A percentile compares a stretch with the other conserved stretches of the same genome.
Conservation (phyloP, 2,329 filamentous ascomycete species). For the Phialophora expanda region DNA sequence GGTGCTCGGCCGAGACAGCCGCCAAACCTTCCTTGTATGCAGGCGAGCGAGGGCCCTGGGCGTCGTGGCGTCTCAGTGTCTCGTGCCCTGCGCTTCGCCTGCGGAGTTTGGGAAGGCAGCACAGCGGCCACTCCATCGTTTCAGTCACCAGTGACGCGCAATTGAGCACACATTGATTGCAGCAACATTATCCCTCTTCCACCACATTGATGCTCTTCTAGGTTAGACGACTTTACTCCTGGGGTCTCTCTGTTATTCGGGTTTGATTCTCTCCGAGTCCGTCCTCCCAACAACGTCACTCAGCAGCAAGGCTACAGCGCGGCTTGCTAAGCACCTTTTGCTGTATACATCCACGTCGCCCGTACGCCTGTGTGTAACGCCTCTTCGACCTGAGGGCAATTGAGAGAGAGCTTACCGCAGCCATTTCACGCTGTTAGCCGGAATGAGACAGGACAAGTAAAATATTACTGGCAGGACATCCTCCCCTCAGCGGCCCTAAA, state of each 20-base stretch:
- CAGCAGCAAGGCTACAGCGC: constrained; percentile 33
- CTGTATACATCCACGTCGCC: constrained; percentile 24
- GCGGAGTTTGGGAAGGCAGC: background rate
- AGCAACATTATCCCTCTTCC: constrained; percentile 3
- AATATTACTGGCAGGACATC: constrained; percentile 9
- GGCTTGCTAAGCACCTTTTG: constrained; percentile 34
- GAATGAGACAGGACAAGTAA: constrained; percentile 21
- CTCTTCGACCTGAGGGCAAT: background rate
- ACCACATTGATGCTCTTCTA: constrained; percentile 6
- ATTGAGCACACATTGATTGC: constrained; percentile 14
- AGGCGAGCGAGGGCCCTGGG: too few species aligned
- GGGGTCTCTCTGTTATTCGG: constrained; percentile 6
- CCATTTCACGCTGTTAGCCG: background rate
- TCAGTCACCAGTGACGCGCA: constrained; percentile 17
- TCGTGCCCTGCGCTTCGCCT: constrained; percentile 7
- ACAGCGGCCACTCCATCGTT: background rate
- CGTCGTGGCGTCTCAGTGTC: background rate
- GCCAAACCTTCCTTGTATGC: background rate
- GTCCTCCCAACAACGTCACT: constrained; percentile 32
- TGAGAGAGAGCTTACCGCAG: background rate
- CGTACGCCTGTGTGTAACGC: constrained; percentile 14
- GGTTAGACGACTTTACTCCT: background rate
- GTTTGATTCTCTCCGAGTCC: background rate
- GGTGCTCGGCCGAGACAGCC: background rate
- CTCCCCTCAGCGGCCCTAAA: background rate